These are phyloP conservation scores for Fusarium pseudoanthophilum DNA, from an alignment of 2,329 filamentous ascomycete species.

Conservation along the genomic window DNA sequence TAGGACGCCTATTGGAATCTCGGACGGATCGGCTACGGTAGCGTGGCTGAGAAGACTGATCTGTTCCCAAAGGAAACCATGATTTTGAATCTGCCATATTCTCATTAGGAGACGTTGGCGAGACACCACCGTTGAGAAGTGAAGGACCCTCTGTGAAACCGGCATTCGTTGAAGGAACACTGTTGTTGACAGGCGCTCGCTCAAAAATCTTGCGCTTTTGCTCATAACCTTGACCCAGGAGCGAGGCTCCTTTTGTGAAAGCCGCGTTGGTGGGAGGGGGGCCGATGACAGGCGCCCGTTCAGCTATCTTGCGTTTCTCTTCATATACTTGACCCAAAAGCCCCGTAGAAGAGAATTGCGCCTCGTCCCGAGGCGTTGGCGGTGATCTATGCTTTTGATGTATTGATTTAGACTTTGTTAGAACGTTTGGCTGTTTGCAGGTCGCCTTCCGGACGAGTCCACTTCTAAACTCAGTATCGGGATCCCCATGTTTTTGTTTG, in stretches of 20 bases:
- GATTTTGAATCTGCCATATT: slow-evolving; percentile 46
- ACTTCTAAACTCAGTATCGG: slow-evolving; percentile 24
- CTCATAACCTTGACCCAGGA: slow-evolving; percentile 61
- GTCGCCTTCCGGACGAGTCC: slow-evolving; percentile 30
- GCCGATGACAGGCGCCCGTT: slow-evolving; percentile 46
- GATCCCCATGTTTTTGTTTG: slow-evolving; percentile 11
- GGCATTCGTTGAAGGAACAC: slow-evolving; percentile 45
- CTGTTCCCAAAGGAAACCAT: slow-evolving; percentile 53
- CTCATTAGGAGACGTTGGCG: slow-evolving; percentile 36
- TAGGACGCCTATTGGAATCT: slow-evolving; percentile 31
- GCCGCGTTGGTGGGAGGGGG: slow-evolving; percentile 47
- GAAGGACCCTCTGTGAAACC: slow-evolving; percentile 68
- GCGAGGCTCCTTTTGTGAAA: slow-evolving; percentile 67
- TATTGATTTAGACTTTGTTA: slow-evolving; percentile 45
- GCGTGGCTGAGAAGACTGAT: slow-evolving; percentile 49
- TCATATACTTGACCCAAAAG: slow-evolving; percentile 62
- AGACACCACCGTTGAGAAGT: slow-evolving; percentile 59
- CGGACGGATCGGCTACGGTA: slow-evolving; percentile 44
- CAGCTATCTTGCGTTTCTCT: slow-evolving; percentile 54
- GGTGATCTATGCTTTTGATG: slow-evolving; percentile 31
- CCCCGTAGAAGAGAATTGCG: slow-evolving; percentile 62
- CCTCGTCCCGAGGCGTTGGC: slow-evolving; percentile 40
- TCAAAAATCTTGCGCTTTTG: slow-evolving; percentile 55
- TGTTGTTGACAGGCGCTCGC: slow-evolving; percentile 41
- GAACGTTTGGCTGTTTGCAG: slow-evolving; percentile 13